phyloP scores from a whole-genome alignment of 169 alveolate species.

The Cyclospora cayetanensis region DNA sequence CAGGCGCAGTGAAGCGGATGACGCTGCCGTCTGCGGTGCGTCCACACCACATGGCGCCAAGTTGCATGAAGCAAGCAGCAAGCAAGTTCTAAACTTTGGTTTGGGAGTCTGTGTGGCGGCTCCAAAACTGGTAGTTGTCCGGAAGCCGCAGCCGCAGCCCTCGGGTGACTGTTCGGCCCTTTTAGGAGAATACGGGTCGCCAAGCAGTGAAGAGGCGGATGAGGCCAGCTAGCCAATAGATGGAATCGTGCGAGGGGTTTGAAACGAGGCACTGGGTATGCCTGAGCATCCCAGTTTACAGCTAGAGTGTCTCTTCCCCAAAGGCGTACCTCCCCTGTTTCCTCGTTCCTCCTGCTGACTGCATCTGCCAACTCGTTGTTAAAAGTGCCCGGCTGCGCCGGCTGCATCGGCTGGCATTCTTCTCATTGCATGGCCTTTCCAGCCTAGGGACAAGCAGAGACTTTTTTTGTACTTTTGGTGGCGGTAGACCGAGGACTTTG shows the following conservation, averaged over 20 bases:
- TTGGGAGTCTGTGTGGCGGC: constrained; percentile 31
- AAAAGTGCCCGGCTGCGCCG: too few relatives aligned
- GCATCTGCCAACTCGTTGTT: too few relatives aligned
- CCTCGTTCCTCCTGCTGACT: too few relatives aligned
- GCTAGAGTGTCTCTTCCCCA: too few relatives aligned
- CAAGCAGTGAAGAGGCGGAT: constrained; percentile 30
- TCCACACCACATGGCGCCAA: neutral
- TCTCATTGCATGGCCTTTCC: too few relatives aligned
- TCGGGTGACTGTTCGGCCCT: constrained; percentile 39
- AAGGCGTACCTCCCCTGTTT: too few relatives aligned
- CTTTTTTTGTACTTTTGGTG: neutral
- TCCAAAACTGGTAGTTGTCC: constrained; percentile 25
- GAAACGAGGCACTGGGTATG: too few relatives aligned
- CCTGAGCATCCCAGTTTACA: too few relatives aligned
- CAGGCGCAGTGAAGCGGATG: neutral
- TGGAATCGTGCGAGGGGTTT: too few relatives aligned
- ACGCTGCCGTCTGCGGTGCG: neutral
- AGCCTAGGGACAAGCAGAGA: too few relatives aligned
- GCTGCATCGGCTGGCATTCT: too few relatives aligned
- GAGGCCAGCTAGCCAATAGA: neutral
- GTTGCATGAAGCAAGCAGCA: neutral
- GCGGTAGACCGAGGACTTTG: neutral
- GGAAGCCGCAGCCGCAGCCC: constrained; percentile 21
- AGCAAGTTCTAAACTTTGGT: neutral
- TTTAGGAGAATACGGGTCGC: constrained; percentile 31